Percentiles rank a stretch among this genome's conserved stretches.
Conservation (phyloP, 192 early-diverging fungal genomes). For the Rhizoclosmatium sp. region DNA sequence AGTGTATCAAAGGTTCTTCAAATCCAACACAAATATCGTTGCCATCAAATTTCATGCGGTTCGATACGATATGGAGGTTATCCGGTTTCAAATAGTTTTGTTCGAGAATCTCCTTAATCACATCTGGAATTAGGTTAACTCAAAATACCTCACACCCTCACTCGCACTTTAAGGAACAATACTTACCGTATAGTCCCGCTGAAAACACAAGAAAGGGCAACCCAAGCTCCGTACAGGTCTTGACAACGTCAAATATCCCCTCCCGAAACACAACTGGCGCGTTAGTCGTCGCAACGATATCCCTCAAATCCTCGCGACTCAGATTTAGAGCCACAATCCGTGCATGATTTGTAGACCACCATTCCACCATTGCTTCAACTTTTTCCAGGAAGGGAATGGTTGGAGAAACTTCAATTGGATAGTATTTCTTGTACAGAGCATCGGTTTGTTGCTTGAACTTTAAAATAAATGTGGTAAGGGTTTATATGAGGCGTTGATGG, state of each 20-base stretch:
- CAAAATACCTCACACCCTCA: no score
- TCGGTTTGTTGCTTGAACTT: slow-evolving; percentile 59
- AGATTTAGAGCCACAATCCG: slow-evolving; percentile 59
- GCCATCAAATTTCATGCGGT: slow-evolving; percentile 72
- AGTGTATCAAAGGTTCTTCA: slow-evolving; percentile 72
- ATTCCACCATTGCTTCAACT: slow-evolving; percentile 71
- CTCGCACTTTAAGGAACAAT: not conserved
- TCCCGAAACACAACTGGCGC: slow-evolving; percentile 58
- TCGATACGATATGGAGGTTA: slow-evolving; percentile 77
- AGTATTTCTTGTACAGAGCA: slow-evolving; percentile 64
- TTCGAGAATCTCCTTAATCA: slow-evolving; percentile 67
- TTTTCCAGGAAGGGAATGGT: slow-evolving; percentile 62
- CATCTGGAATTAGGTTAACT: slow-evolving; percentile 44
- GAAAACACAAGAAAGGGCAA: slow-evolving; percentile 77
- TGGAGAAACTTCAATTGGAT: slow-evolving; percentile 73
- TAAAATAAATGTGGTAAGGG: not conserved
- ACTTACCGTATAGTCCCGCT: slow-evolving; percentile 66
- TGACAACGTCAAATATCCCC: slow-evolving; percentile 52
- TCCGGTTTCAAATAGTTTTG: slow-evolving; percentile 47
- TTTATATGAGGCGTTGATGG: not conserved
- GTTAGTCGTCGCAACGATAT: slow-evolving; percentile 55
- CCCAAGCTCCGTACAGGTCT: slow-evolving; percentile 30
- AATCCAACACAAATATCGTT: slow-evolving; percentile 64
- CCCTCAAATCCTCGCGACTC: slow-evolving; percentile 53
- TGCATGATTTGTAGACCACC: slow-evolving; percentile 74